phyloP scores from a whole-genome alignment of 257 asterid genomes.

The Gardenia jasminoides region DNA sequence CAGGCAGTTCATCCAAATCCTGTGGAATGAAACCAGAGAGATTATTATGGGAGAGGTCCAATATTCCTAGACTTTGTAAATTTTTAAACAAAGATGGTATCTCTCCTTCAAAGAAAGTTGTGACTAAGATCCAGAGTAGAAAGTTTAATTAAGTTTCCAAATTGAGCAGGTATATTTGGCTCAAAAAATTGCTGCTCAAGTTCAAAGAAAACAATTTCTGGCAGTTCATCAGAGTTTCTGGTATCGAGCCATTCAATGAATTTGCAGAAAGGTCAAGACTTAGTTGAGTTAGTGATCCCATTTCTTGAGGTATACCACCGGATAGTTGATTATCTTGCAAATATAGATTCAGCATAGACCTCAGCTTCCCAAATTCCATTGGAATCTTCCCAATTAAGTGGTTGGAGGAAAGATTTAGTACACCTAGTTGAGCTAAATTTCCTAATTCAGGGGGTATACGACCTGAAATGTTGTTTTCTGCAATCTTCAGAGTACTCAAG shows the following conservation, averaged over 20 bases:
- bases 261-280: constrained; percentile 30
- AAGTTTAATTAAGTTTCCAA: constrained; percentile 24
- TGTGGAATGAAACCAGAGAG: constrained; percentile 36
- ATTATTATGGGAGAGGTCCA: constrained; percentile 38
- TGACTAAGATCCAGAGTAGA: constrained; percentile 35
- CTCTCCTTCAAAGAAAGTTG: constrained; percentile 31
- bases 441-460: constrained; percentile 30
- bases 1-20: constrained; percentile 16
- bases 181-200: constrained; percentile 27
- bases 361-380: constrained; percentile 25
- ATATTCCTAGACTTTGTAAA: constrained; percentile 15
- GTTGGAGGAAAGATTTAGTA: constrained; percentile 37
- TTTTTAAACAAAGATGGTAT: constrained; percentile 28
- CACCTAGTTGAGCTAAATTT: constrained; percentile 20
- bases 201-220: constrained; percentile 23
- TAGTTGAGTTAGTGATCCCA: constrained; percentile 21
- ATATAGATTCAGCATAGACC: constrained; percentile 17
- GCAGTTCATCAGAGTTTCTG: constrained; percentile 33
- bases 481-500: constrained; percentile 28
- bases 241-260: constrained; percentile 29
- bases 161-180: constrained; percentile 32
- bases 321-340: constrained; percentile 31
- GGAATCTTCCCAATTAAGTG: constrained; percentile 34
- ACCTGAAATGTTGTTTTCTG: constrained; percentile 32
- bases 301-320: constrained; percentile 27